Evolutionary conservation across 306 rosid species (phyloP).

Genomic region (Vigna trinervia): DNA sequence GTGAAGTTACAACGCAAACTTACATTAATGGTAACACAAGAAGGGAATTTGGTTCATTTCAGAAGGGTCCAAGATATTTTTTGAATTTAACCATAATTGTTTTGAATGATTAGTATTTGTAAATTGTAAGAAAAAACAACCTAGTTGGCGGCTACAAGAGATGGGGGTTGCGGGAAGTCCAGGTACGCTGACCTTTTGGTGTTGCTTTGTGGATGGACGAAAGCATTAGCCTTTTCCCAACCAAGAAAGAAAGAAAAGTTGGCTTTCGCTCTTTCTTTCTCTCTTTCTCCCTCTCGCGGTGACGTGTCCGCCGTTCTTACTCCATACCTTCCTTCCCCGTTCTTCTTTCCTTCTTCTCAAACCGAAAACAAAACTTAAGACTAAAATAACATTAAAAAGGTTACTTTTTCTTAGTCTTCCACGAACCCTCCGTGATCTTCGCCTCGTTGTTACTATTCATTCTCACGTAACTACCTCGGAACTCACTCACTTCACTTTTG

Average conservation of each 20-base stretch:
- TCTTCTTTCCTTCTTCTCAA: slow-evolving; percentile 10
- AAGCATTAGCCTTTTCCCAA: slow-evolving; percentile 9
- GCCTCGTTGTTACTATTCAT: not conserved
- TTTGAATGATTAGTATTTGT: not conserved
- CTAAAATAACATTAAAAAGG: not conserved
- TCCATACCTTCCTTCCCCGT: slow-evolving; percentile 54
- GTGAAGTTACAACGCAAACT: too few relatives aligned
- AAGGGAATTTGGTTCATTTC: not conserved
- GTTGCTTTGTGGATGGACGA: not conserved
- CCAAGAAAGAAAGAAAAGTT: slow-evolving; percentile 33
- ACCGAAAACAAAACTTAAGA: slow-evolving; percentile 10
- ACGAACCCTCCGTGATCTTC: slow-evolving; percentile 16
- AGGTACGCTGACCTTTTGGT: slow-evolving; percentile 8
- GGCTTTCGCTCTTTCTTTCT: slow-evolving; percentile 19
- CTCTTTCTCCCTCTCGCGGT: slow-evolving; percentile 2
- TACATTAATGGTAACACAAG: not conserved
- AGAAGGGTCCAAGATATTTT: not conserved
- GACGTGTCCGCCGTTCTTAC: slow-evolving; percentile 58
- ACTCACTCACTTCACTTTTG: not conserved
- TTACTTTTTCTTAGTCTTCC: slow-evolving; percentile 21
- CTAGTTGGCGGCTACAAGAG: not conserved
- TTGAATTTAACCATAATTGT: not conserved
- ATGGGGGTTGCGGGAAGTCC: slow-evolving; percentile 6
- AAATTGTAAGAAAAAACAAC: not conserved
- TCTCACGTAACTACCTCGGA: slow-evolving; percentile 14